Evolutionary conservation across 2,329 filamentous ascomycete genomes (phyloP), one percentile per base, ranked within the genome.

Genomic region (Fonsecaea multimorphosa): DNA sequence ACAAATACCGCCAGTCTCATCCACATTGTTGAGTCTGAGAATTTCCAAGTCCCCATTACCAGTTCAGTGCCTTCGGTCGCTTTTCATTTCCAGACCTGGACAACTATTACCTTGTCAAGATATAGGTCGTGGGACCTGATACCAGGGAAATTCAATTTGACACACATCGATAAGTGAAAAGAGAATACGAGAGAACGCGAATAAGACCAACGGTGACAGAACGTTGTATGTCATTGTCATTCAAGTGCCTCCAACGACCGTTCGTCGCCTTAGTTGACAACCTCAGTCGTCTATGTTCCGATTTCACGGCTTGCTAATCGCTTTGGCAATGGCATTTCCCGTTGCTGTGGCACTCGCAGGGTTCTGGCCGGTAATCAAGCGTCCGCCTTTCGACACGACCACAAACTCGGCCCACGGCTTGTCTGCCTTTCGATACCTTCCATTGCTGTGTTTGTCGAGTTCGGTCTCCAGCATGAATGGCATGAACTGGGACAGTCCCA

Each of bases 291-390:
- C 38, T 4, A 40, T 3, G n/a, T 40, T 40, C 16, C 38, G 11
- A 16, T 19, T 14, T 11, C 11, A 40, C 4, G 3, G 3, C 38
- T n/a, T 40, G 38, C 3, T 40, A 40, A 40, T n/a, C 3, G 38
- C 38, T 1, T n/a, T n/a, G 2, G 11, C 38, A 6, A 84, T 75
- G 16, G 76, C 81, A 73, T 81, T 76, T 0, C 77, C 82, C 38
- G 83, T 76, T 0, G 71, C 77, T 1, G 72, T 74, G 9, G 80
- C 81, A 71, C 78, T 81, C 5, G 76, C 74, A 1, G 81, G 81
- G 64, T 84, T 84, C 74, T 84, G 82, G 0, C 82, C 82, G 0
- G 82, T 84, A 57, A 84, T 81, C 67, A 84, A 67, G 44, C 73
- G 70, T 2, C 76, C 77, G 5, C 74, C 74, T 68, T 72, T 74